phyloP scores from a whole-genome alignment of 169 alveolate genomes.

The Plasmodium gaboni region DNA sequence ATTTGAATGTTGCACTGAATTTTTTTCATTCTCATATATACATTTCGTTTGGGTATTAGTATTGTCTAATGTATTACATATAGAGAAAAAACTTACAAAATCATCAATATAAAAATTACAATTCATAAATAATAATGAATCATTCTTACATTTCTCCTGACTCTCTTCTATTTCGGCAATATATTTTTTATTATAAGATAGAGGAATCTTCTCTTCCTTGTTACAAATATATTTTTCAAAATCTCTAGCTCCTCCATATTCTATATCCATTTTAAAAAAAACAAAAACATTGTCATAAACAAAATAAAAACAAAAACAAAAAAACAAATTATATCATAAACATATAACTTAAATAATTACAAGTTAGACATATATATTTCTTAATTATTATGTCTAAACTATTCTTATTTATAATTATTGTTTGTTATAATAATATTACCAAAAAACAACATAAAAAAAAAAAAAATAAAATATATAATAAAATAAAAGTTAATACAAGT shows the following conservation, averaged over 20 bases:
- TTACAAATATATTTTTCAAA: slow-evolving; percentile 21
- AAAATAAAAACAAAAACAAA: slow-evolving; percentile 4
- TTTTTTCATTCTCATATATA: neutral
- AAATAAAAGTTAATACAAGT: too few species aligned
- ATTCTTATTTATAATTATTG: too few species aligned
- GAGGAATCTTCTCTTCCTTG: slow-evolving; percentile 39
- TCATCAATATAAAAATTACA: slow-evolving; percentile 75
- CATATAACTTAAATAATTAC: too few species aligned
- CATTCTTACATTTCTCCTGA: slow-evolving; percentile 1
- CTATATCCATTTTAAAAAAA: slow-evolving; percentile 34
- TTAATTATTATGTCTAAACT: too few species aligned
- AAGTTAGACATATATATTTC: too few species aligned
- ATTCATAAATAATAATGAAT: slow-evolving; percentile 20
- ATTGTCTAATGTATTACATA: slow-evolving; percentile 18
- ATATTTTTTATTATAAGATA: slow-evolving; percentile 53
- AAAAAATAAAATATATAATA: too few species aligned
- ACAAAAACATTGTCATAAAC: slow-evolving; percentile 4
- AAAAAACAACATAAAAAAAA: too few species aligned
- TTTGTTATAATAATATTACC: too few species aligned
- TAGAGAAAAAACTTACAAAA: slow-evolving; percentile 45
- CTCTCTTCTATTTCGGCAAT: slow-evolving; percentile 53
- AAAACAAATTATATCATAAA: neutral
- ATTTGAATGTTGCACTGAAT: neutral
- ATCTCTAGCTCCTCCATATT: slow-evolving; percentile 52
- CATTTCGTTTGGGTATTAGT: neutral